Evolutionary conservation across 257 asterid genomes (phyloP).

Genomic region (Solanum virginianum): DNA sequence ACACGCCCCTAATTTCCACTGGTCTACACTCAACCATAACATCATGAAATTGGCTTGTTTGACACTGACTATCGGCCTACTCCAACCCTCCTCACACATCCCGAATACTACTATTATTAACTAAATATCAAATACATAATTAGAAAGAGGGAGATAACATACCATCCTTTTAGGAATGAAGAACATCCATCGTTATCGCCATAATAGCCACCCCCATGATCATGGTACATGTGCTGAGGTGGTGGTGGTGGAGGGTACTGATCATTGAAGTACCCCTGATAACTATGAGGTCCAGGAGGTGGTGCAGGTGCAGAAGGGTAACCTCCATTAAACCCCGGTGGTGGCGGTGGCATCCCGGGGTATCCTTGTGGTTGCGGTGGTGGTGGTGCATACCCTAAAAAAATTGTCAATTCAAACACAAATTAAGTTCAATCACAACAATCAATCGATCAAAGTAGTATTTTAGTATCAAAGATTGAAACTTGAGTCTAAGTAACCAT

Average conservation of each 20-base stretch:
- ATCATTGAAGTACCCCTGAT: conserved; percentile 27
- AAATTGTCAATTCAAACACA: not conserved
- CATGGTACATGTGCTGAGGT: conserved; percentile 16
- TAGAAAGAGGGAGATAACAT: not conserved
- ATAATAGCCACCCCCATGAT: conserved; percentile 2
- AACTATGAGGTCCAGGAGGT: conserved; percentile 7
- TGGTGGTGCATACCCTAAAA: conserved; percentile 15
- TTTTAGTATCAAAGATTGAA: not conserved
- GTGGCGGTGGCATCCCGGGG: conserved; percentile 22
- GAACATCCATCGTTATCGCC: not conserved
- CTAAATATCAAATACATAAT: not conserved
- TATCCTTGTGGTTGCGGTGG: not conserved
- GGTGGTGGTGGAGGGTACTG: conserved; percentile 27
- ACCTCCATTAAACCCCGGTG: conserved; percentile 12
- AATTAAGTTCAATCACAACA: not conserved
- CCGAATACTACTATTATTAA: not conserved
- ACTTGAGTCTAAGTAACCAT: not conserved
- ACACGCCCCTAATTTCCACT: not conserved
- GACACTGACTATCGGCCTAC: not conserved
- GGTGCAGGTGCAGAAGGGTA: conserved; percentile 14
- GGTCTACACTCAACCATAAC: not conserved
- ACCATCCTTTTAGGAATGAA: conserved; percentile 26
- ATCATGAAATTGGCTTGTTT: not conserved
- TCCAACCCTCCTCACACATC: not conserved
- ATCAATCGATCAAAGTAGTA: not conserved